Evolutionary conservation across 768 basidiomycete species (phyloP), one percentile per base, ranked within the genome.

Genomic region (Leucocoprinus sp.): DNA sequence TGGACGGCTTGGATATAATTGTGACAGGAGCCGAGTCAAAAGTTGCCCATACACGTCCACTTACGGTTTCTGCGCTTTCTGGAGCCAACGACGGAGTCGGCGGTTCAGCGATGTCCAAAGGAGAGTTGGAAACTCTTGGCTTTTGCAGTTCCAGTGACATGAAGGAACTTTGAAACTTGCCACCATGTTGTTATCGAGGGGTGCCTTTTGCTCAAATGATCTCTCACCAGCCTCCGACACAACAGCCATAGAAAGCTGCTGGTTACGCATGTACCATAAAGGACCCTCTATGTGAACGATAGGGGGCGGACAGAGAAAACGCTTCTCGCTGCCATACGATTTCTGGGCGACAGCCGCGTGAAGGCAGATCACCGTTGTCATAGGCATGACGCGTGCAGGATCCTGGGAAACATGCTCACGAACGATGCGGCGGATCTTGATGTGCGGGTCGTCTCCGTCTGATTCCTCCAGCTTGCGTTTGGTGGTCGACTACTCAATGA

Each of bases 1-100:
- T 93, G 49, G 91, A 93, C 26, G 93, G 93, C 63, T 96, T 96
- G 57, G 93, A 93, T 57, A 97, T 93, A 66, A 96, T 92, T 37
- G 86, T 84, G 56, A 97, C 84, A 37, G 91, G 88, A 26, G 87
- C 82, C 23, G 92, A 95, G 62, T 90, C 82, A 68, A 96, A 92
- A 24, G 86, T 80, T 7, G 89, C 90, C 92, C 91, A 95, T 48
- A 84, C 63, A 49, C 87, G 84, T 52, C 84, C 85, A 51, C 65
- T 62, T 33, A 68, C 63, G 27, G 68, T 60, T 29, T 78, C 74
- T 26, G 56, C 56, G 44, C 67, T 66, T 48, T 75, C 72, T 17
- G 72, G 61, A 29, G 66, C 64, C 24, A 74, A 54, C 14, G 76
- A 61, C 2, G 72, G 69, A 8, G 73, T 68, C 14, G 81, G 71